Base-by-base conservation (phyloP, 305 asterid species). In the Fraxinus nigra region DNA sequence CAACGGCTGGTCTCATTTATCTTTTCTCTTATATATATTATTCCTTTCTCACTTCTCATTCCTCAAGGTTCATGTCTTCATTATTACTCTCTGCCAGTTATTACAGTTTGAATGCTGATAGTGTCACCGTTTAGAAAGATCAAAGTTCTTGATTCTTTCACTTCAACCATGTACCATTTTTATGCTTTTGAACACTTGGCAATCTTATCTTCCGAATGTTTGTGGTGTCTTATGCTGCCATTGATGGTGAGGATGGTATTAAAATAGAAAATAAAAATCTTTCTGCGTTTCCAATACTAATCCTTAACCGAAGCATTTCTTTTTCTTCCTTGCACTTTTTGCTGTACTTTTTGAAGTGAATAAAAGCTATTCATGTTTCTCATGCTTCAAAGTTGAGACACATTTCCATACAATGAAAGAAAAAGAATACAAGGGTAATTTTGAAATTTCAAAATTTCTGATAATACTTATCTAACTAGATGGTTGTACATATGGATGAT, bases 171-270 rank as follows among this genome's bases (percentile, higher is more conserved):
- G 30, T 20, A 59, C 20, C 63, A 59, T 3, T 7, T 59, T 59
- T 59, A 59, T 20, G 69, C 69, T 59, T 67, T 11, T 67, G 34
- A 26, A 65, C 26, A 9, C 61, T 63, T 76, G 81, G 59, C 37
- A 37, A 69, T 38, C 38, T n/a, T 75, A 5, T 75, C 61, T 34
- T 34, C 26, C 48, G 34, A 82, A 76, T 82, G 51, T 70, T 20
- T 75, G 38, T 5, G 20, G 59, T 24, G 34, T 43, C 6, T 24
- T 75, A n/a, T 75, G 65, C 65, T 43, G 32, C 65, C 24, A 28
- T 43, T 38, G 34, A 43, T 75, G 2, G 79, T 26, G 61, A 13
- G 61, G 61, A 4, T 51, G 63, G 63, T 51, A 51, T 61, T 61
- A 22, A 61, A 22, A 61, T 30, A 20, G 33, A 61, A 16, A 48